Percentiles rank a stretch among this genome's conserved stretches.
Evolutionary conservation across 2,329 filamentous ascomycete species (phyloP).

Genomic region (Penicillium nordicum): DNA sequence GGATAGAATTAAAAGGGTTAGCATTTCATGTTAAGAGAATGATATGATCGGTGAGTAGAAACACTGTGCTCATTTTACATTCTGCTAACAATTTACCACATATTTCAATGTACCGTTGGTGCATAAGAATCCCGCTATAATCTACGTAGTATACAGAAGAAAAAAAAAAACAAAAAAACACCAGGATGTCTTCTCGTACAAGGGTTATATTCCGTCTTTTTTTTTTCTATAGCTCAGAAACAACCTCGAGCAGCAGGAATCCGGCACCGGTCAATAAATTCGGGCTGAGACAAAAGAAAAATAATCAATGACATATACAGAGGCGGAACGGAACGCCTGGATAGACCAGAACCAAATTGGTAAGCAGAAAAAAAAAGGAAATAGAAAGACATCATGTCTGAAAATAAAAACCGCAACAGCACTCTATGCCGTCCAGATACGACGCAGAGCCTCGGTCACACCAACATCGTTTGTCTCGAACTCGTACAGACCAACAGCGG

Average conservation of each 20-base stretch:
- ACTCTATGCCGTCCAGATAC: conserved; percentile 74
- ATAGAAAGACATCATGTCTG: conserved; percentile 20
- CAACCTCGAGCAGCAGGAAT: conserved; percentile 17
- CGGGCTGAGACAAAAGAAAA: conserved; percentile 25
- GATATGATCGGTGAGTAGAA: not conserved
- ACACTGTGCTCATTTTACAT: not conserved
- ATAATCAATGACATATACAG: conserved; percentile 33
- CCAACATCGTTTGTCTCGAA: conserved; percentile 99
- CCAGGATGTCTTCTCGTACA: conserved; percentile 12
- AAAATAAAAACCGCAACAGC: conserved; percentile 9
- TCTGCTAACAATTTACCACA: not conserved
- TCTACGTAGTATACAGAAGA: not conserved
- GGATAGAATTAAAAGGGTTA: not conserved
- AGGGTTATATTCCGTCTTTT: conserved; percentile 11
- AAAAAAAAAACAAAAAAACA: not conserved
- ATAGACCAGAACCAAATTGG: conserved; percentile 25
- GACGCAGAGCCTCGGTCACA: conserved; percentile 81
- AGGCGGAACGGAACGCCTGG: conserved; percentile 33
- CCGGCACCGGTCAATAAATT: conserved; percentile 11
- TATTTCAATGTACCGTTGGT: not conserved
- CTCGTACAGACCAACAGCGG: conserved; percentile 89
- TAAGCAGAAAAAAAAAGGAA: conserved; percentile 12
- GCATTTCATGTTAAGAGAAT: not conserved
- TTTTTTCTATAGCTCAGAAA: conserved; percentile 20
- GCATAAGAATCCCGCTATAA: too few species aligned